Evolutionary conservation across 768 basidiomycete species (phyloP).

Genomic region (Pleurotus giganteus): DNA sequence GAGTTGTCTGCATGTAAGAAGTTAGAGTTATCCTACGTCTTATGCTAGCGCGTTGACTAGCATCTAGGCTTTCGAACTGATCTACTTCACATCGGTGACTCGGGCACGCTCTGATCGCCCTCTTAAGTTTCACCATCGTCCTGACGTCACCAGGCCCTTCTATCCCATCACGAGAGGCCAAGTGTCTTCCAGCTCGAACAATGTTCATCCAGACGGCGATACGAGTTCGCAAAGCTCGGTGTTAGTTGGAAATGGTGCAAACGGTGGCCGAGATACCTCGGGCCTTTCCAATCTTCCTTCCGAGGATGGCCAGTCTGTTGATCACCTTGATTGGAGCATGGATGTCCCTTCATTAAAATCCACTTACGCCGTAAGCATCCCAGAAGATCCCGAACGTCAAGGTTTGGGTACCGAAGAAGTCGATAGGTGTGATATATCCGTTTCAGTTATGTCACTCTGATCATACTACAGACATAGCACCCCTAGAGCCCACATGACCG

Average conservation of each 20-base stretch:
- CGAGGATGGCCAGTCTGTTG: not conserved
- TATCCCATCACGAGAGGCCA: too few relatives aligned
- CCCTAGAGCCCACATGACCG: constrained; percentile 7
- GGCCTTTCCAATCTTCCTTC: not conserved
- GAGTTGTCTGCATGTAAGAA: constrained; percentile 63
- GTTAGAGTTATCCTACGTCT: not conserved
- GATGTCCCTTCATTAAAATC: not conserved
- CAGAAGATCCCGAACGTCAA: constrained; percentile 13
- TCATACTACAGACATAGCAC: constrained; percentile 9
- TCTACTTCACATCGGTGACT: constrained; percentile 72
- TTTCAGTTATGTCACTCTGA: not conserved
- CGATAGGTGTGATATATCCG: constrained; percentile 13
- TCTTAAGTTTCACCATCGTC: too few relatives aligned
- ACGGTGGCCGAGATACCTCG: too few relatives aligned
- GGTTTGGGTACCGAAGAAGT: constrained; percentile 12
- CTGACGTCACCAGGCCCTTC: too few relatives aligned
- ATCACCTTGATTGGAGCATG: constrained; percentile 4
- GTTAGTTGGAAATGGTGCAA: too few relatives aligned
- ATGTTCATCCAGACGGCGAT: too few relatives aligned
- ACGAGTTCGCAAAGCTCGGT: too few relatives aligned
- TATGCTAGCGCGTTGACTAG: constrained; percentile 4
- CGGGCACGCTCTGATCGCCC: constrained; percentile 56
- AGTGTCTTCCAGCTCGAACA: too few relatives aligned
- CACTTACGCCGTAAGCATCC: not conserved
- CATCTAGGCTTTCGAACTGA: constrained; percentile 61